phyloP scores from a whole-genome alignment of 148 eudicot genomes.

The Chenopodium berlandieri region DNA sequence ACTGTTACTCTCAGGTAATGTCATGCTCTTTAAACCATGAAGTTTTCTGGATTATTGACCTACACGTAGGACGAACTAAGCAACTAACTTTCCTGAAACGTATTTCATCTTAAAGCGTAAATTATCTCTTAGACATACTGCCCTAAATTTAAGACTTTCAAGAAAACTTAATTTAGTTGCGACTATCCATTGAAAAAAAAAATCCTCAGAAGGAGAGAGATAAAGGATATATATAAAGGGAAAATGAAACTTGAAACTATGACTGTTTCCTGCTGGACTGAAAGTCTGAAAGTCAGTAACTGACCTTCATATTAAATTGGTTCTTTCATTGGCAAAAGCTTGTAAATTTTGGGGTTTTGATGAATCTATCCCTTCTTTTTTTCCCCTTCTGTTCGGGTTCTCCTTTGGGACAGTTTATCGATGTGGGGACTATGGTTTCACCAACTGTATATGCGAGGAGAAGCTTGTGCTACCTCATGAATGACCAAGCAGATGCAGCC shows the following conservation, averaged over 20 bases:
- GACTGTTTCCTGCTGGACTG: background rate
- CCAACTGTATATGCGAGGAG: conserved; percentile 76
- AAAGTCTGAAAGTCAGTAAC: background rate
- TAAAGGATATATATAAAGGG: background rate
- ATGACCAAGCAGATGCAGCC: conserved; percentile 71
- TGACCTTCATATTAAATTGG: background rate
- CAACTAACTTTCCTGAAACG: background rate
- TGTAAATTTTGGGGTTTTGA: background rate
- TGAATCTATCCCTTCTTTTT: background rate
- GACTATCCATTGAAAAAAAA: no score
- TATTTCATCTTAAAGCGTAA: background rate
- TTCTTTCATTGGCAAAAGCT: background rate
- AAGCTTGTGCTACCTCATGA: conserved; percentile 72
- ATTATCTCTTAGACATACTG: no score
- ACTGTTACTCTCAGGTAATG: conserved; percentile 82
- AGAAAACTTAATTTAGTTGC: no score
- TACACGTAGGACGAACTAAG: background rate
- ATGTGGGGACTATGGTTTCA: conserved; percentile 62
- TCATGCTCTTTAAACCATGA: conserved; percentile 1
- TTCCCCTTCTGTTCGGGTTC: background rate
- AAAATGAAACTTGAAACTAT: background rate
- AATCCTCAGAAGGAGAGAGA: background rate
- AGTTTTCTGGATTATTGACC: background rate
- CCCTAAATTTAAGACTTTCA: no score
- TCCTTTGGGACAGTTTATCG: conserved; percentile 54